Evolutionary conservation across 208 protist species (phyloP), one percentile per base, ranked within the genome.

Genomic region (Herpetomonas samuelpessoai): DNA sequence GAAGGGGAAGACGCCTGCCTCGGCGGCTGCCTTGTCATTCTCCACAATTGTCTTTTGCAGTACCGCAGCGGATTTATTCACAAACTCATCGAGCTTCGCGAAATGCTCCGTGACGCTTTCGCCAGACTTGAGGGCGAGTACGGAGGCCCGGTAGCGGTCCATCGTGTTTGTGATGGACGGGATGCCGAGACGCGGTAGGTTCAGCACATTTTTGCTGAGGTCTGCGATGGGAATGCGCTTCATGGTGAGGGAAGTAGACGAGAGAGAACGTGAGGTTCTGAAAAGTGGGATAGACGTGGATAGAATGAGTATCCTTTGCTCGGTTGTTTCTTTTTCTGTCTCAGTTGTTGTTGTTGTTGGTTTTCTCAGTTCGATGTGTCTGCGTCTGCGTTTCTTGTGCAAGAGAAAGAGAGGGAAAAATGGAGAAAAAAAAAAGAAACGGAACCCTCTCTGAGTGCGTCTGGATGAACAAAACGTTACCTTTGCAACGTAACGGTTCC

Each of bases 161-260:
- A 75, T 57, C 7, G 88, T 92, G 16, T 65, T 44, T 2, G 58
- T 71, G 3, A 96, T 47, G 2, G 74, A 47, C 0, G 91, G 91
- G 38, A 96, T 80, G 1, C 88, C 84, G 35, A 95, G 71, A 0
- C 91, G 79, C 9, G 81, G 88, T 24, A 96, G 63, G 39, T 74
- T 54, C 45, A 94, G 79, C 30, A 90, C 82, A 60, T 96, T 96
- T 51, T 73, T 57, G 19, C 76, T 56, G 12, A 88, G 65, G 59
- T 91, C 79, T 27, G 65, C 64, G 26, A 75, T 57, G 18, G 56
- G 38, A 51, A 89, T 83, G 30, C 76, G 79, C 74, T 81, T 86
- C 85, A 92, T 92, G 12, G 41, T 48, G 44, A 61, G 48, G 50
- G 65, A 28, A 65, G 26, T 44, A 44, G 38, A 16, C 38, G 38